Evolutionary conservation across 1,284 basidiomycete species (phyloP).

Genomic region (Cystobasidium slooffiae): DNA sequence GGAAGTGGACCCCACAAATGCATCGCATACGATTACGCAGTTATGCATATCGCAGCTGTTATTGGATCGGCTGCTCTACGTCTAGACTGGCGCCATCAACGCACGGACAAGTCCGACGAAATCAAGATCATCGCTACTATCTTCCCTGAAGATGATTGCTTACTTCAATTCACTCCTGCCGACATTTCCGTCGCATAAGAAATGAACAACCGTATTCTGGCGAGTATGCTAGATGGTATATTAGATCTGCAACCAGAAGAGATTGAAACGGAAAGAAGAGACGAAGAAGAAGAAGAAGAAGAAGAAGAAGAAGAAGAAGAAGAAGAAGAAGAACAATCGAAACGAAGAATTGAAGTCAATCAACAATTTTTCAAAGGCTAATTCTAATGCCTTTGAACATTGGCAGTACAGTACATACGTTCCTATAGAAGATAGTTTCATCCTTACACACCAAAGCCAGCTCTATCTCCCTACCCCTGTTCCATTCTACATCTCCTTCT

Average conservation of each 20-base stretch:
- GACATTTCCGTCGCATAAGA: background rate
- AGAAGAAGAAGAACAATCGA: too few relatives aligned
- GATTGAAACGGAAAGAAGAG: too few relatives aligned
- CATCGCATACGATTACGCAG: constrained; percentile 90
- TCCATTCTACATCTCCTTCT: too few relatives aligned
- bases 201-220: background rate
- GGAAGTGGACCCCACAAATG: constrained; percentile 61
- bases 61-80: constrained; percentile 80
- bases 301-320: too few relatives aligned
- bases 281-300: too few relatives aligned
- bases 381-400: too few relatives aligned
- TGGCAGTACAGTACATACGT: too few relatives aligned
- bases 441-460: too few relatives aligned
- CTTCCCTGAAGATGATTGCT: constrained; percentile 91
- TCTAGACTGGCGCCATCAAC: constrained; percentile 86
- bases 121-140: constrained; percentile 65
- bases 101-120: constrained; percentile 77
- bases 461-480: too few relatives aligned
- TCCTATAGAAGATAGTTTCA: too few relatives aligned
- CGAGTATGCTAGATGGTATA: background rate
- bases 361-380: too few relatives aligned
- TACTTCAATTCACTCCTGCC: constrained; percentile 67
- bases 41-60: constrained; percentile 85
- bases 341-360: too few relatives aligned
- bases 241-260: background rate